These are phyloP conservation scores for Lenzites betulinus DNA, from an alignment of 768 basidiomycete species.

Conservation along the genomic window DNA sequence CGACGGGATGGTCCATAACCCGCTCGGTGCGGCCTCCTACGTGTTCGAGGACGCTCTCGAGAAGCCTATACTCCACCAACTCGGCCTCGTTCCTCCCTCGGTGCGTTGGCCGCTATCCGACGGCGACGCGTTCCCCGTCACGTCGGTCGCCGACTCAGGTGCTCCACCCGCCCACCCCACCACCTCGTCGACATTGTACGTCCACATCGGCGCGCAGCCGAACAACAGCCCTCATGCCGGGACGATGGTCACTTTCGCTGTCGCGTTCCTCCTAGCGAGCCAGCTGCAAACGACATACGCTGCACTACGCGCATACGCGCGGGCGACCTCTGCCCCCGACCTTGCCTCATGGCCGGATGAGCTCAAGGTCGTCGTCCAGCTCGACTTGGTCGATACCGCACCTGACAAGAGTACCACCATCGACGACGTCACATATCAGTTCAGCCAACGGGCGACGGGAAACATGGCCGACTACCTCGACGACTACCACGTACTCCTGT, in stretches of 20 bases:
- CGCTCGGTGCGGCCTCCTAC: slow-evolving; percentile 31
- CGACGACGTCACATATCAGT: slow-evolving; percentile 30
- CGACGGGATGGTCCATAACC: slow-evolving; percentile 30
- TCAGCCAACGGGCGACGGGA: slow-evolving; percentile 29
- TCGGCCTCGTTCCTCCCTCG: slow-evolving; percentile 8
- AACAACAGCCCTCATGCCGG: slow-evolving; percentile 37
- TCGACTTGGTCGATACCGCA: slow-evolving; percentile 36
- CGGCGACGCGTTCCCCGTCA: neutral
- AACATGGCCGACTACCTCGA: slow-evolving; percentile 21
- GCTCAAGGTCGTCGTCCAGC: slow-evolving; percentile 19
- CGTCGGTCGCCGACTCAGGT: neutral
- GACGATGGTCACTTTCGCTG: slow-evolving; percentile 31
- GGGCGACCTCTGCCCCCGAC: neutral
- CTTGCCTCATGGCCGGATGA: neutral
- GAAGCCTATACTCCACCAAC: slow-evolving; percentile 7
- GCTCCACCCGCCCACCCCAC: neutral
- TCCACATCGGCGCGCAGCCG: slow-evolving; percentile 36
- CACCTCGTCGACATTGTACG: neutral
- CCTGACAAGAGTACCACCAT: slow-evolving; percentile 15
- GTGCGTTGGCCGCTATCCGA: neutral
- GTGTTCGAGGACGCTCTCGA: slow-evolving; percentile 20
- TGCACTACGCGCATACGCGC: slow-evolving; percentile 12
- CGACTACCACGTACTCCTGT: slow-evolving; percentile 28
- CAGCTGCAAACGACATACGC: slow-evolving; percentile 18
- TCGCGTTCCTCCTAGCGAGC: slow-evolving; percentile 31